Conservation (phyloP, 345 rosid genomes). For the Dipteronia dyeriana region DNA sequence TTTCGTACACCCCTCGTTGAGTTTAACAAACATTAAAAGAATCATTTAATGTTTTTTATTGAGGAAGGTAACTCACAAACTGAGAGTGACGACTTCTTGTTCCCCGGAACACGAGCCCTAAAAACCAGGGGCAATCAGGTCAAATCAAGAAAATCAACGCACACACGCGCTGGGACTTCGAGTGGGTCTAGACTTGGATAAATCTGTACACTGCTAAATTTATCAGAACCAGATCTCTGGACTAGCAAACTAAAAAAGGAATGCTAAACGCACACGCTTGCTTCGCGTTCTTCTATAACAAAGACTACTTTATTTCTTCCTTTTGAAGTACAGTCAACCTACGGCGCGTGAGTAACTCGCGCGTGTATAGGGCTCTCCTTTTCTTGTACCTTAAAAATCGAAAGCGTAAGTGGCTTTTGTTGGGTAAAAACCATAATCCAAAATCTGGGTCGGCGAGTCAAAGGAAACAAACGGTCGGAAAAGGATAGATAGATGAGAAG, state of each 20-base stretch:
- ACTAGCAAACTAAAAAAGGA: constrained; percentile 12
- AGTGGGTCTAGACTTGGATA: not conserved
- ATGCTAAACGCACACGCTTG: constrained; percentile 50
- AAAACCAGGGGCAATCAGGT: constrained; percentile 1
- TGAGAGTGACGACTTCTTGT: not conserved
- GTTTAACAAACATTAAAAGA: not conserved
- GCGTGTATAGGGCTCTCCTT: not conserved
- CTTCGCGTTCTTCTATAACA: constrained; percentile 17
- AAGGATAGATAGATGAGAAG: not conserved
- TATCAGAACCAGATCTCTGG: constrained; percentile 19
- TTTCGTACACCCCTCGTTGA: not conserved
- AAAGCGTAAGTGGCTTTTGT: not conserved
- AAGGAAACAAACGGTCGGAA: constrained; percentile 12
- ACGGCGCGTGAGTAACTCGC: constrained; percentile 26
- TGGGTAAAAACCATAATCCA: not conserved
- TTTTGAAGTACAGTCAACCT: not conserved
- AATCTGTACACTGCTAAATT: constrained; percentile 9
- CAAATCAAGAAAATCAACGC: not conserved
- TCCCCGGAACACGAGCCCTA: not conserved
- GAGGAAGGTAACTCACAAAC: not conserved
- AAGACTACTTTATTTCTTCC: not conserved
- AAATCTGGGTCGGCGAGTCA: not conserved
- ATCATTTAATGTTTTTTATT: not conserved
- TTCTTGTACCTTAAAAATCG: not conserved
- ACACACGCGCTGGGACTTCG: constrained; percentile 25